These are phyloP conservation scores for Papilionanthe hybrid DNA, from an alignment of 116 monocot genomes.

Conservation along the genomic window DNA sequence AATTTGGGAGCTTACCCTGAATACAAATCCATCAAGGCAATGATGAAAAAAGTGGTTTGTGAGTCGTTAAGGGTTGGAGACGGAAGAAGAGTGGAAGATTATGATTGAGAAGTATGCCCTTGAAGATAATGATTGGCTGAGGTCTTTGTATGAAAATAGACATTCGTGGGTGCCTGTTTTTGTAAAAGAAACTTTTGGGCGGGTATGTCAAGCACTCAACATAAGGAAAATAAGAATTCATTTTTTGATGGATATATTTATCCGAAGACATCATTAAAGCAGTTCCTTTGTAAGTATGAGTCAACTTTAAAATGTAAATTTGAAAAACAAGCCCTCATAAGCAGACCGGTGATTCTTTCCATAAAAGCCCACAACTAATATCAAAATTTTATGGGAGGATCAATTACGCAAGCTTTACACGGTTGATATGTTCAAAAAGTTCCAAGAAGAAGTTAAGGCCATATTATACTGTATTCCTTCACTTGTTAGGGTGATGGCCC, in stretches of 20 bases:
- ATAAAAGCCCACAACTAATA: conserved; percentile 39
- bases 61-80: conserved; percentile 24
- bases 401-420: conserved; percentile 39
- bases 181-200: conserved; percentile 42
- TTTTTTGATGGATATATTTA: conserved; percentile 36
- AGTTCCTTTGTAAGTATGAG: conserved; percentile 37
- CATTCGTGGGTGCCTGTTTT: conserved; percentile 35
- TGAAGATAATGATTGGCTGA: conserved; percentile 36
- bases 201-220: conserved; percentile 26
- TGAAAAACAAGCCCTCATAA: conserved; percentile 33
- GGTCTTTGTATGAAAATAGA: conserved; percentile 23
- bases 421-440: conserved; percentile 38
- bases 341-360: conserved; percentile 34
- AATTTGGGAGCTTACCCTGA: conserved; percentile 24
- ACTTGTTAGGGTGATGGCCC: conserved; percentile 28
- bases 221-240: conserved; percentile 20
- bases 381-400: conserved; percentile 37
- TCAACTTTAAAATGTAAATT: conserved; percentile 21
- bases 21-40: conserved; percentile 24
- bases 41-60: conserved; percentile 25
- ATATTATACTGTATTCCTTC: conserved; percentile 33
- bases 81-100: conserved; percentile 30
- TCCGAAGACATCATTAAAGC: conserved; percentile 33
- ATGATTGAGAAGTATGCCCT: conserved; percentile 31
- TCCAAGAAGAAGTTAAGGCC: conserved; percentile 40